A percentile compares a stretch with the other conserved stretches of the same genome.
phyloP scores from a whole-genome alignment of 164 flowering plant species.

The Saururus chinensis region DNA sequence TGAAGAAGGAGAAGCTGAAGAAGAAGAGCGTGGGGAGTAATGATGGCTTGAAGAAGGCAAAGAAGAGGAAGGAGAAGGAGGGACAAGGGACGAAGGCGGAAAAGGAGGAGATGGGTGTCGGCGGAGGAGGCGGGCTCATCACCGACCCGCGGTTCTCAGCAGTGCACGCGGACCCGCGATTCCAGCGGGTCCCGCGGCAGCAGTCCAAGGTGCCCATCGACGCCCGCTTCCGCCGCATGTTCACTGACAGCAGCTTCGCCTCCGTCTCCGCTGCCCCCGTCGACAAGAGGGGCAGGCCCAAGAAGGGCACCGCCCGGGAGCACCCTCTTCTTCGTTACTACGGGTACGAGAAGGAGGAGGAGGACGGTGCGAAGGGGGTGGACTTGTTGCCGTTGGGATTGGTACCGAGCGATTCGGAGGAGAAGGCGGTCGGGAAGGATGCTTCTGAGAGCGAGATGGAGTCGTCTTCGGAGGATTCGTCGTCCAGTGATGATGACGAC shows the following conservation, averaged over 20 bases:
- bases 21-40: not conserved
- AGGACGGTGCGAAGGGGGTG: not conserved
- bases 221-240: conserved; percentile 53
- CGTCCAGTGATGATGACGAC: conserved; percentile 14
- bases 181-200: conserved; percentile 46
- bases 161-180: conserved; percentile 70
- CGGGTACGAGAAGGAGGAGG: conserved; percentile 13
- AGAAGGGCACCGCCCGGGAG: conserved; percentile 8
- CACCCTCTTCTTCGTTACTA: conserved; percentile 48
- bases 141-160: conserved; percentile 57
- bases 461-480: conserved; percentile 6
- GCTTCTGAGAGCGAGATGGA: conserved; percentile 3
- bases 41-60: not conserved
- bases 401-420: conserved; percentile 2
- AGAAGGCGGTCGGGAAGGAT: not conserved
- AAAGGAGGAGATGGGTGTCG: not conserved
- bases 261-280: conserved; percentile 38
- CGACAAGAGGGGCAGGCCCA: conserved; percentile 71
- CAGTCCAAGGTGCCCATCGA: conserved; percentile 55
- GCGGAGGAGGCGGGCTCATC: not conserved
- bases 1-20: not conserved
- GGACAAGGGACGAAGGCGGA: not conserved
- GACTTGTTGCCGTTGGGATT: not conserved
- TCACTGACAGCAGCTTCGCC: conserved; percentile 43
- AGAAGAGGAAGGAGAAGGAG: conserved; percentile 3